Evolutionary conservation across 2,329 filamentous ascomycete species (phyloP), one percentile per base, ranked within the genome.

Genomic region (Fusarium neocosmosporiellum): DNA sequence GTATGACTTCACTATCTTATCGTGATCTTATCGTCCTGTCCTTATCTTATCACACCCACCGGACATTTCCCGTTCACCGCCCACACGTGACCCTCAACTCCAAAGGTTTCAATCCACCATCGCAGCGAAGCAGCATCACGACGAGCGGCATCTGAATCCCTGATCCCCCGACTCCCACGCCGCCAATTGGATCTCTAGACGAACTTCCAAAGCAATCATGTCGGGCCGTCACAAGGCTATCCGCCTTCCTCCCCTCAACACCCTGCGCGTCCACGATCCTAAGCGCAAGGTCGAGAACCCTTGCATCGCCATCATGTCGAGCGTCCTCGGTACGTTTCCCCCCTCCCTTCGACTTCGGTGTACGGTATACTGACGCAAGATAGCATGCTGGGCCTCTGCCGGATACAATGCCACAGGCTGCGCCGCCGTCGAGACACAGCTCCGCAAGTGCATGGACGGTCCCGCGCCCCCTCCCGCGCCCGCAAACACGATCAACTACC

Each of bases 401-500:
- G 93, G 93, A 55, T 92, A 92, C 83, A 92, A 84, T 80, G 85
- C 88, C 7, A 79, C 86, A 14, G 89, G 89, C 39, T 92, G 90
- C 80, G 85, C 86, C 27, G 84, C 86, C 46, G 79, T 92, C 73
- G 90, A 92, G 82, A 86, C 86, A 64, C 86, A 89, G 61, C 84
- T 93, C 67, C 88, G 91, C 31, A 82, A 83, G 34, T 93, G 91
- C 84, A 98, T 98, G 94, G 96, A 98, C 85, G 89, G 89, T 64
- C 91, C 92, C 71, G 90, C 79, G 86, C 86, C 81, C 67, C 77
- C 83, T 48, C 77, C 83, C 14, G 79, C 82, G 59, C 78, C 81
- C 34, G 89, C 90, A 80, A 94, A 92, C 85, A 96, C 91, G 82
- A 95, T 98, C 89, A 98, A 98, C 85, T 95, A 95, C 87, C 95